These are phyloP conservation scores for Talaromyces nanjingensis DNA, from an alignment of 495 filamentous ascomycete genomes.

Conservation along the genomic window DNA sequence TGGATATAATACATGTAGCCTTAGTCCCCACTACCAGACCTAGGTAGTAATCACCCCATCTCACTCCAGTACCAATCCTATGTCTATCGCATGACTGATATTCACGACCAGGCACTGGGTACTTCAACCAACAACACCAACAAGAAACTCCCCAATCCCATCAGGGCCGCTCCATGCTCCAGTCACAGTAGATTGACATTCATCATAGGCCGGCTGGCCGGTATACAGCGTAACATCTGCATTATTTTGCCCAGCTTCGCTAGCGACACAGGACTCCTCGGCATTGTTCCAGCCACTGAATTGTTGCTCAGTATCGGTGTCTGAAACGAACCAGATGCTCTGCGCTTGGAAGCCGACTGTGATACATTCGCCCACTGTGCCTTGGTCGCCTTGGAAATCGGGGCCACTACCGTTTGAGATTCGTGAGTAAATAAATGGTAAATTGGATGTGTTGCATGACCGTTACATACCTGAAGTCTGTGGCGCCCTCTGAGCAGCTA, in stretches of 20 bases:
- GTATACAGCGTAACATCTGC: constrained; percentile 1
- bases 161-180: background rate
- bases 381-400: constrained; percentile 3
- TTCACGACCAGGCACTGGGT: no score
- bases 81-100: no score
- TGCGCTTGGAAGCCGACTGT: background rate
- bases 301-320: background rate
- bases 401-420: background rate
- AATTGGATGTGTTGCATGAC: background rate
- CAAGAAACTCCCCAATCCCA: background rate
- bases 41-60: no score
- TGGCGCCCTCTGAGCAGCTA: background rate
- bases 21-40: no score
- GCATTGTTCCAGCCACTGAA: background rate
- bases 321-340: background rate
- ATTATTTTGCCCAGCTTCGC: background rate
- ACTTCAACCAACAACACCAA: background rate
- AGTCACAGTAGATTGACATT: background rate
- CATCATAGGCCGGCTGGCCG: background rate
- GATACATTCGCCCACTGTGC: background rate
- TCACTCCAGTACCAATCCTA: no score
- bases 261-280: background rate
- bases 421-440: background rate
- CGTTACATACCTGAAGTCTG: background rate
- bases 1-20: no score